These are phyloP conservation scores for Clarireedia monteithiana DNA, from an alignment of 2,329 filamentous ascomycete genomes.

Conservation along the genomic window DNA sequence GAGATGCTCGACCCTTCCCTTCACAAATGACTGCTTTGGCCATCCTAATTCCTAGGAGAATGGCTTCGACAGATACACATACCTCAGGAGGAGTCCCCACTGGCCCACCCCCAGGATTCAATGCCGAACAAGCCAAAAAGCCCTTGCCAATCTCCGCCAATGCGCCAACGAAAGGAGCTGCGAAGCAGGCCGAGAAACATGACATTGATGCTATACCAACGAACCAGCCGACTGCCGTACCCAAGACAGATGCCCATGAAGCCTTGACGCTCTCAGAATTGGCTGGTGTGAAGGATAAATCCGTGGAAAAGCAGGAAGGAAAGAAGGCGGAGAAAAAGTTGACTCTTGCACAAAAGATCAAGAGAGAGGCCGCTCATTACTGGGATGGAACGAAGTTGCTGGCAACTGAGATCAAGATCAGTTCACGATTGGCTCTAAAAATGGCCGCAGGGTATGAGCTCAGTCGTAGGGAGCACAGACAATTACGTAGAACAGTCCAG, in stretches of 20 bases:
- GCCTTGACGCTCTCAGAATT: conserved; percentile 47
- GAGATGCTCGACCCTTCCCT: conserved; percentile 27
- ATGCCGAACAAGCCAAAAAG: conserved; percentile 60
- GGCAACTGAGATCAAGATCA: conserved; percentile 87
- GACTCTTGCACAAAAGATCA: conserved; percentile 85
- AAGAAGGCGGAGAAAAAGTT: conserved; percentile 76
- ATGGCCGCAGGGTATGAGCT: conserved; percentile 98
- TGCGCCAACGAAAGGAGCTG: conserved; percentile 22
- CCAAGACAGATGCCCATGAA: conserved; percentile 28
- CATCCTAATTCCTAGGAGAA: conserved; percentile 48
- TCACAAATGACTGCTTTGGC: conserved; percentile 41
- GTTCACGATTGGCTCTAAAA: conserved; percentile 82
- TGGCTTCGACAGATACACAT: conserved; percentile 52
- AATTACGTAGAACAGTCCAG: conserved; percentile 87
- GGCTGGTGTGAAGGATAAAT: conserved; percentile 54
- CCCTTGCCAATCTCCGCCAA: conserved; percentile 38
- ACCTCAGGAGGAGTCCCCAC: conserved; percentile 36
- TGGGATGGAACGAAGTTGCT: conserved; percentile 98
- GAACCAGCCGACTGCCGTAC: conserved; percentile 22
- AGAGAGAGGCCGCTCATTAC: conserved; percentile 89
- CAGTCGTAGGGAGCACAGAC: conserved; percentile 84
- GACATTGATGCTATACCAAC: conserved; percentile 22
- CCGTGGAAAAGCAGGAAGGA: conserved; percentile 52
- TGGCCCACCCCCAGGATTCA: conserved; percentile 63
- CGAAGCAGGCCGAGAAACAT: conserved; percentile 18